Evolutionary conservation across 148 eudicot genomes (phyloP).

Genomic region (Camellia sinensis): DNA sequence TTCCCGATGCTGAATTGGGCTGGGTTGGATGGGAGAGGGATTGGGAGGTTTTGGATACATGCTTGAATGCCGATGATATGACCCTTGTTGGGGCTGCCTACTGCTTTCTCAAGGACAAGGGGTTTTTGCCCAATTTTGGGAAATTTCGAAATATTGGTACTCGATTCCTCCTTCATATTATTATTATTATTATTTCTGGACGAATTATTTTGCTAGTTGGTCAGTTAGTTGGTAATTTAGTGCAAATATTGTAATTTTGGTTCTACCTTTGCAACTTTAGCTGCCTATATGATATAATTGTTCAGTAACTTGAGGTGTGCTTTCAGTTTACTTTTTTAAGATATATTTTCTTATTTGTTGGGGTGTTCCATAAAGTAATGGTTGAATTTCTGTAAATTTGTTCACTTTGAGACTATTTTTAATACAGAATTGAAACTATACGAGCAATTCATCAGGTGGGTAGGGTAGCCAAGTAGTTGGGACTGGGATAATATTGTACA

Average conservation of each 20-base stretch:
- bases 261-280: neutral
- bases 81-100: slow-evolving; percentile 78
- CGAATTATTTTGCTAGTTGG: neutral
- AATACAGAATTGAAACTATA: neutral
- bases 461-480: neutral
- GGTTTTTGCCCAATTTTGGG: slow-evolving; percentile 70
- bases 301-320: neutral
- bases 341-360: neutral
- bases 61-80: slow-evolving; percentile 93
- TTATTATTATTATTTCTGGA: neutral
- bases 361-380: neutral
- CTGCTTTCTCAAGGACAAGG: slow-evolving; percentile 62
- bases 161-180: neutral
- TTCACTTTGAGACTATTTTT: neutral
- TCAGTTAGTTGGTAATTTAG: neutral
- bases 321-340: neutral
- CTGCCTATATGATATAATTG: neutral
- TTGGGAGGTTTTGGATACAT: slow-evolving; percentile 88
- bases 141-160: slow-evolving; percentile 78
- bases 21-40: slow-evolving; percentile 53
- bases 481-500: neutral
- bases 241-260: neutral
- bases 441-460: neutral
- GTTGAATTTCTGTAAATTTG: neutral
- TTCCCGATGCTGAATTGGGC: slow-evolving; percentile 24